Evolutionary conservation across 805 yeast species (phyloP), one percentile per base, ranked within the genome.

Genomic region (Cyberlindnera euphorbiiphila): DNA sequence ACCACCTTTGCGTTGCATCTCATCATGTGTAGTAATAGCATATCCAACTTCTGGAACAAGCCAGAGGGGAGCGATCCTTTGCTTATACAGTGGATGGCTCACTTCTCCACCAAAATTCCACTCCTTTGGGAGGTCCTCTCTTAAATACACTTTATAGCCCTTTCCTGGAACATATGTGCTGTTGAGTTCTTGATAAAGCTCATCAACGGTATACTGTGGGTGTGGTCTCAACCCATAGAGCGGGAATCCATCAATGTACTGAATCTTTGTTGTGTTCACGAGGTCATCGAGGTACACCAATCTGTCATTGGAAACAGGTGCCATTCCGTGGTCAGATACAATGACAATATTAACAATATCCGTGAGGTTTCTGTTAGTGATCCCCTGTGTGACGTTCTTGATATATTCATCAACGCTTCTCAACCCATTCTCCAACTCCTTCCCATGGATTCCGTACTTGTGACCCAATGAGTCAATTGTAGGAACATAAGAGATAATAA

Each of bases 321-420:
- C 81, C 95, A 87, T 88, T 9, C 96, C 96, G 57, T 88, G 96
- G 58, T 89, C 96, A 30, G 95, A 85, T 4, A 89, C 83, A 29
- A 89, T 64, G 0, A 91, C 61, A 15, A 89, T 61, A 56, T 91
- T 89, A 14, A 83, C 84, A 28, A 86, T 69, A 16, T 77, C 68
- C 0, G 71, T 61, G 42, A 87, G 61, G 47, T 83, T 78, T 38
- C 95, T 66, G 14, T 56, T 52, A 1, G 53, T 41, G 15, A 89
- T 49, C 8, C 73, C 81, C 18, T 60, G 44, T 12, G 69, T 62
- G 26, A 86, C 41, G 5, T 64, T 55, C 12, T 68, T 71, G 11
- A 91, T 59, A 45, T 81, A 80, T 11, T 58, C 53, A 62, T 91
- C 97, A 8, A 88, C 89, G 35, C 75, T 63, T 2, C 49, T 53